Evolutionary conservation across 2,329 filamentous ascomycete species (phyloP), one percentile per base, ranked within the genome.

Genomic region (Pseudophaeomoniella oleicola): DNA sequence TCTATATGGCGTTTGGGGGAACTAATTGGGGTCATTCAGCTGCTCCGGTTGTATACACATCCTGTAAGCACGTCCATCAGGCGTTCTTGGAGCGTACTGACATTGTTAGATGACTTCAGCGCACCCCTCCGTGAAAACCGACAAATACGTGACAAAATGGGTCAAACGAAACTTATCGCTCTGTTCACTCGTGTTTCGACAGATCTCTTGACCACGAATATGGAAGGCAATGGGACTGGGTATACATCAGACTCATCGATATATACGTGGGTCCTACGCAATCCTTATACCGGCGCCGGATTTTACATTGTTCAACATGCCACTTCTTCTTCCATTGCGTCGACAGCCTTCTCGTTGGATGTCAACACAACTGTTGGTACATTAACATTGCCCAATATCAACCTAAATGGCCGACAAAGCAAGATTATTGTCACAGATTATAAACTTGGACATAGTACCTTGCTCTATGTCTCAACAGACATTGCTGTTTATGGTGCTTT

Each of bases 341-440:
- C 64, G 2, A 58, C 64, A 0, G 56, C 59, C 0, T 71, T 71
- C 37, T 55, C 62, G 1, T 57, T 66, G 4, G 61, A 57, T 31
- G 57, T 69, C 12, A 57, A 59, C 16, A 73, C 70, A 1, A 64
- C 64, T 2, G 49, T 48, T 12, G 68, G 66, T 33, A 46, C 50
- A 15, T 45, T 63, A 5, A 59, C 50, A 2, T 53, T 66, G 3
- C 60, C 66, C 0, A 60, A 60, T 27, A 56, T 71, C n/a, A 59
- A 63, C 33, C 54, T 72, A 3, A 57, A 62, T 34, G 68, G 68
- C 9, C 58, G 66, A 13, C 66, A 72, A 46, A 68, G 64, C 46
- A 69, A 69, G 42, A 70, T 71, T 41, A 52, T 72, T 3, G 63
- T 71, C 14, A n/a, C 66, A 0, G 67, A 73, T 44, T 72, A 71